phyloP scores from a whole-genome alignment of 1,284 basidiomycete genomes.

The Pseudomicrostroma phylloplanum region DNA sequence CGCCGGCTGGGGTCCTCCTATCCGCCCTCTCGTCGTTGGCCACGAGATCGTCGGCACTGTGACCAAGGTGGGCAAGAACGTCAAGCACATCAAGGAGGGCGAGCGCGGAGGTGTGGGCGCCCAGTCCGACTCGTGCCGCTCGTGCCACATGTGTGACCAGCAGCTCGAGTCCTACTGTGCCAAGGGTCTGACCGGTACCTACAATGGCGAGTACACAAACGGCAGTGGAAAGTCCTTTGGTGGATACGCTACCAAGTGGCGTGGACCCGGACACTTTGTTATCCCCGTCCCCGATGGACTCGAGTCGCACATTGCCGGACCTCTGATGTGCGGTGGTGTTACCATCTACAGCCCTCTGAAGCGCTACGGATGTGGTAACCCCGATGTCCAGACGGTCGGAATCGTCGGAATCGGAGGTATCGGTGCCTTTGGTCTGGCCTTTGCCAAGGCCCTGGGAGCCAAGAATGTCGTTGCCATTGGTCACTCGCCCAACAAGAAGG shows the following conservation, averaged over 20 bases:
- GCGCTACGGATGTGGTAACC: conserved; percentile 34
- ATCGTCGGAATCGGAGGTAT: conserved; percentile 43
- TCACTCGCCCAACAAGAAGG: conserved; percentile 32
- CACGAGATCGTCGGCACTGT: conserved; percentile 63
- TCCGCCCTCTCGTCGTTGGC: conserved; percentile 38
- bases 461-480: conserved; percentile 39
- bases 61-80: conserved; percentile 50
- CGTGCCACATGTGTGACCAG: conserved; percentile 58
- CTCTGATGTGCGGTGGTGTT: conserved; percentile 45
- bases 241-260: conserved; percentile 38
- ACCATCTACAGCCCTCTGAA: conserved; percentile 44
- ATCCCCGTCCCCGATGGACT: conserved; percentile 43
- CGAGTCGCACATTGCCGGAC: conserved; percentile 37
- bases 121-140: conserved; percentile 57
- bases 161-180: conserved; percentile 33
- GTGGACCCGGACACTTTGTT: conserved; percentile 39
- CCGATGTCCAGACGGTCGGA: conserved; percentile 35
- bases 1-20: conserved; percentile 36
- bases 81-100: conserved; percentile 59
- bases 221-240: conserved; percentile 30
- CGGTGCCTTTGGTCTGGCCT: conserved; percentile 40
- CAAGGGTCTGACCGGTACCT: conserved; percentile 38
- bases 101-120: conserved; percentile 63
- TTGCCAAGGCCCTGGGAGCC: conserved; percentile 39
- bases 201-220: conserved; percentile 57